These are phyloP conservation scores for Phyllosticta citriasiana DNA, from an alignment of 2,329 filamentous ascomycete species.

Conservation along the genomic window DNA sequence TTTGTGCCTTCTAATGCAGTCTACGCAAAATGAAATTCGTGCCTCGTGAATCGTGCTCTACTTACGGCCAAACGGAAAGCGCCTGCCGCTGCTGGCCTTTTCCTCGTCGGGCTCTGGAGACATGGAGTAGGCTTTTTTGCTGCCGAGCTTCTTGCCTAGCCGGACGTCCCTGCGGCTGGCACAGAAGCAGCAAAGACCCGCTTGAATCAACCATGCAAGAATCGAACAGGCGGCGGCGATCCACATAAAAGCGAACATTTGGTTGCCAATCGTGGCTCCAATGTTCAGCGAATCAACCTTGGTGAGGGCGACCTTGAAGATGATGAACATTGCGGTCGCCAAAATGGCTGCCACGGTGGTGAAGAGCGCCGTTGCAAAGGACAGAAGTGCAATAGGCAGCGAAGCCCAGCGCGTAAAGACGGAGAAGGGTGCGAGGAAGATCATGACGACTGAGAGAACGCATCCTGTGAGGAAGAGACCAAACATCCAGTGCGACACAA, in stretches of 20 bases:
- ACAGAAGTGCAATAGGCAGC: slow-evolving; percentile 57
- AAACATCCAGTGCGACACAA: slow-evolving; percentile 80
- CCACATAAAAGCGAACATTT: slow-evolving; percentile 90
- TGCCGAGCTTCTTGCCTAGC: slow-evolving; percentile 37
- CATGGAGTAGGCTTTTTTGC: slow-evolving; percentile 15
- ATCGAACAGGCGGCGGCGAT: slow-evolving; percentile 57
- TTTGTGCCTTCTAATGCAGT: not conserved
- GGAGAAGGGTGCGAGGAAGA: slow-evolving; percentile 52
- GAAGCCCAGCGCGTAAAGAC: slow-evolving; percentile 46
- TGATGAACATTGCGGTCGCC: slow-evolving; percentile 73
- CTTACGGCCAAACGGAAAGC: slow-evolving; percentile 1
- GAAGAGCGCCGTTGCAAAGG: slow-evolving; percentile 56
- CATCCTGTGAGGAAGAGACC: slow-evolving; percentile 68
- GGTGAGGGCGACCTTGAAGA: slow-evolving; percentile 68
- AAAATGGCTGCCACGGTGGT: slow-evolving; percentile 62
- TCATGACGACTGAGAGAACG: slow-evolving; percentile 60
- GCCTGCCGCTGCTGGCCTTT: not conserved
- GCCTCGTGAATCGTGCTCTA: slow-evolving; percentile 3
- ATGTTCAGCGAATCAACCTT: slow-evolving; percentile 67
- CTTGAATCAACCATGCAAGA: slow-evolving; percentile 60
- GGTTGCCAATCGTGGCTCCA: slow-evolving; percentile 53
- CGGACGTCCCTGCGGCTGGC: slow-evolving; percentile 45
- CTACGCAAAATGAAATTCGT: slow-evolving; percentile 4
- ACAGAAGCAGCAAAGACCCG: slow-evolving; percentile 71
- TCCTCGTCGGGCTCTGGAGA: slow-evolving; percentile 5